These are phyloP conservation scores for Amborella trichopoda DNA, from an alignment of 164 flowering plant species.

Conservation along the genomic window DNA sequence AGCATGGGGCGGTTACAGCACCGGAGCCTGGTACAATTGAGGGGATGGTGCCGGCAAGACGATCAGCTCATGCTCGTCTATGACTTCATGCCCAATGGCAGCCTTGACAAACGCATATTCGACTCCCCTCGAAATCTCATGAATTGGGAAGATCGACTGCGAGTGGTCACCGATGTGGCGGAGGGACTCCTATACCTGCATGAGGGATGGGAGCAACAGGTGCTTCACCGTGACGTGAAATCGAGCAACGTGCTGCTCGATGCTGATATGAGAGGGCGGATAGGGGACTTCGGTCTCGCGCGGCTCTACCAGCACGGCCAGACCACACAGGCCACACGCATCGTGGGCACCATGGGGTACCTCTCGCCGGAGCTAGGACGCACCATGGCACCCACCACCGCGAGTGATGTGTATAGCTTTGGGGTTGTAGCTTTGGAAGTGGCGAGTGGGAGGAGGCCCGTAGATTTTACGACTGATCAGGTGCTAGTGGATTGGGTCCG, in stretches of 20 bases:
- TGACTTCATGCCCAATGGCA: constrained; percentile 68
- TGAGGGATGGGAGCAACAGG: constrained; percentile 67
- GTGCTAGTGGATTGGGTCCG: constrained; percentile 67
- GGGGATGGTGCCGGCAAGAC: constrained; percentile 60
- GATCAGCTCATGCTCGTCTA: constrained; percentile 53
- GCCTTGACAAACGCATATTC: constrained; percentile 54
- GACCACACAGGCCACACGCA: constrained; percentile 41
- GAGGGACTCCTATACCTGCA: constrained; percentile 67
- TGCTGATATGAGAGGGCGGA: constrained; percentile 40
- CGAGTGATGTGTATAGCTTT: constrained; percentile 72
- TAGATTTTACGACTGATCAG: constrained; percentile 44
- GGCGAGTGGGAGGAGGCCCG: constrained; percentile 61
- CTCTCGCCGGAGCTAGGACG: constrained; percentile 71
- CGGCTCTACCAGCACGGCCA: constrained; percentile 56
- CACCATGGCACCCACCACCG: constrained; percentile 32
- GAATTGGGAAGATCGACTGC: constrained; percentile 36
- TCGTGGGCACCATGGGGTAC: constrained; percentile 85
- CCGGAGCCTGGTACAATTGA: constrained; percentile 51
- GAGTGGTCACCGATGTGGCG: constrained; percentile 49
- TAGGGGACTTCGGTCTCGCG: constrained; percentile 80
- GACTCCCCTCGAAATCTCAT: constrained; percentile 24
- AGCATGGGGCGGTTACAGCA: constrained; percentile 65
- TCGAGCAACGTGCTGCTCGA: constrained; percentile 65
- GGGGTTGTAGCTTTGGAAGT: constrained; percentile 80
- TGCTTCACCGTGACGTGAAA: constrained; percentile 71